These are phyloP conservation scores for Lasiosphaeria miniovina DNA, from an alignment of 495 filamentous ascomycete genomes.

Conservation along the genomic window DNA sequence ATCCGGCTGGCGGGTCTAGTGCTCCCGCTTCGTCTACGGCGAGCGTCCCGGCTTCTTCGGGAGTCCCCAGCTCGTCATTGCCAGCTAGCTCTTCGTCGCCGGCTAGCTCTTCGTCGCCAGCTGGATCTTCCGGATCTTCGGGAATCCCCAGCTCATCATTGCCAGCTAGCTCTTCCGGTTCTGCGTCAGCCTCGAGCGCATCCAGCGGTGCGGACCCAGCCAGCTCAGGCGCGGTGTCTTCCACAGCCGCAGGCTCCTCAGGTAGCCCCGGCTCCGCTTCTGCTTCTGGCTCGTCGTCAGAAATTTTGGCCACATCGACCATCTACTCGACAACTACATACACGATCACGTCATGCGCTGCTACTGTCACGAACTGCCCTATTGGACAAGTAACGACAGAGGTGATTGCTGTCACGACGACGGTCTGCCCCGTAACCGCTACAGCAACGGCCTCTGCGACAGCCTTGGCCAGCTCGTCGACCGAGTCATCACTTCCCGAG, in stretches of 20 bases:
- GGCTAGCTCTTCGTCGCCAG: neutral
- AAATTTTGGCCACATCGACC: constrained; percentile 26
- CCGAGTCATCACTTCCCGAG: constrained; percentile 1
- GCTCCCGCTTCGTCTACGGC: neutral
- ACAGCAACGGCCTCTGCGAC: constrained; percentile 17
- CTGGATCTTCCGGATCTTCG: neutral
- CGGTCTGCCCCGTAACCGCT: constrained; percentile 39
- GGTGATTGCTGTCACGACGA: constrained; percentile 38
- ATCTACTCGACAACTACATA: constrained; percentile 50
- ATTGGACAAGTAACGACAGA: constrained; percentile 34
- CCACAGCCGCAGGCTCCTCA: neutral
- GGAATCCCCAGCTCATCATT: neutral
- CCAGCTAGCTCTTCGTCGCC: neutral
- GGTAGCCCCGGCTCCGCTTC: constrained; percentile 1
- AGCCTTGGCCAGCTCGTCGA: constrained; percentile 7
- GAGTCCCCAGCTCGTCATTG: neutral
- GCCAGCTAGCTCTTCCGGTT: neutral
- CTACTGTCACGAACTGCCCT: constrained; percentile 55
- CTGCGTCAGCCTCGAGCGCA: neutral
- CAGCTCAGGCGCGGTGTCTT: neutral
- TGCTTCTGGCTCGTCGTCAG: neutral
- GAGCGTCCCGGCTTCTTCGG: no score
- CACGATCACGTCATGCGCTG: constrained; percentile 57
- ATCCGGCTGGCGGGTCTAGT: no score
- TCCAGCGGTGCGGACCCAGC: neutral